Percentiles rank a stretch among this genome's conserved stretches.
Conservation (phyloP, 108 stramenopile genomes). For the Discostella pseudostelligera region DNA sequence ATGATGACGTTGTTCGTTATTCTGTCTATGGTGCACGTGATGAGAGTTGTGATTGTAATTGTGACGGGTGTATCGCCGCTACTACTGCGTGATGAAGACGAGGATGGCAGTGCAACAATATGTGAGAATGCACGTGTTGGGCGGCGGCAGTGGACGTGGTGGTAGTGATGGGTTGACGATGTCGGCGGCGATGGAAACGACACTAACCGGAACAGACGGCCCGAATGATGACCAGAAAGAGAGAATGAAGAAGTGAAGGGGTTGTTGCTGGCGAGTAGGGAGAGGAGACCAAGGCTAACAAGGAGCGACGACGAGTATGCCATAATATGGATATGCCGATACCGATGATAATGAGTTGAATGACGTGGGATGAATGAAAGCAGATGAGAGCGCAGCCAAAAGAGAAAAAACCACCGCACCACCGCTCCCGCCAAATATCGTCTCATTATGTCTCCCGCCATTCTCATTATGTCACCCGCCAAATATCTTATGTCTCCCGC, state of each 20-base stretch:
- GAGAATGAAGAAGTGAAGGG: background rate
- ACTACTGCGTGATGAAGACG: background rate
- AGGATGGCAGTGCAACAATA: background rate
- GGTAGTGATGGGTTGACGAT: background rate
- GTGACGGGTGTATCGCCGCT: background rate
- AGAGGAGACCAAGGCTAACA: background rate
- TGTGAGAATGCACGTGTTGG: background rate
- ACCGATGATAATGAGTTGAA: background rate
- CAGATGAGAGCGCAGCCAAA: too few species aligned
- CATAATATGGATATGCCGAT: background rate
- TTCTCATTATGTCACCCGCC: too few species aligned
- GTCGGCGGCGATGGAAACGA: background rate
- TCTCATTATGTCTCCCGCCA: too few species aligned
- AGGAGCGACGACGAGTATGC: background rate
- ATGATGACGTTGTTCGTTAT: background rate
- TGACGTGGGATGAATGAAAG: too few species aligned
- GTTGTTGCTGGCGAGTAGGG: background rate
- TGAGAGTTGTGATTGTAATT: background rate
- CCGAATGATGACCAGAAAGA: background rate
- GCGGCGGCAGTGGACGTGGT: background rate
- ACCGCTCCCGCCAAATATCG: too few species aligned
- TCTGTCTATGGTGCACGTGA: conserved; percentile 12
- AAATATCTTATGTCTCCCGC: too few species aligned
- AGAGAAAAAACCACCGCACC: background rate
- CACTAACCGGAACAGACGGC: background rate